Base-by-base conservation (phyloP, 345 rosid species). In the Eucalyptus tenuipes region DNA sequence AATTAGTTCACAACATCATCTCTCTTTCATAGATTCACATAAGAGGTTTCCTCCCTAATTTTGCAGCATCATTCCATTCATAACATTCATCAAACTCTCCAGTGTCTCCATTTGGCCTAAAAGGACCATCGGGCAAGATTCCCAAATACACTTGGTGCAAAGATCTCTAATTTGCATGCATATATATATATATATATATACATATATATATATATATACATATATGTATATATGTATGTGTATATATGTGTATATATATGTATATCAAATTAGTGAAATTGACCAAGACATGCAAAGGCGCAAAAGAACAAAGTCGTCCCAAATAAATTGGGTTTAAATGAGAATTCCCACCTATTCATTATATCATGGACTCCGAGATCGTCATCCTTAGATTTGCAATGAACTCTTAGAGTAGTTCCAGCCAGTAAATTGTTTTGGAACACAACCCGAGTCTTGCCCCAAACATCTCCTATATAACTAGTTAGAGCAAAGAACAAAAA, bases 371-470 rank as follows among this genome's bases (percentile, higher is more conserved):
- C 9, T n/a, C 5, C 3, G 3, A 64, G 75, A 61, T 59, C 4
- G 3, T 12, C 66, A 25, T 27, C 10, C 1, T 52, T 52, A 52
- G 24, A 52, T 52, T 18, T 52, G 10, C 24, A 52, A 52, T 52
- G 55, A 52, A 52, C 2, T 25, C 15, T 59, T 18, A 1, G 10
- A 52, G 55, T 52, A 25, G 13, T 57, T 24, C n/a, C 4, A 11
- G 4, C 15, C 0, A 0, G 7, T 25, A 57, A 57, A 57, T 57
- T 57, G n/a, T 57, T 57, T 24, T 0, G 1, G n/a, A 57, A 10
- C 14, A 24, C 13, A 1, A 57, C n/a, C 5, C 1, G 2, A 24
- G n/a, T 0, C 66, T 57, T 57, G 66, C 15, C 59, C 59, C n/a
- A 57, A 57, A 57, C 14, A 25, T 25, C 14, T 24, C 66, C 4